Base-by-base conservation (phyloP, 306 rosid species). In the Prunus padus region DNA sequence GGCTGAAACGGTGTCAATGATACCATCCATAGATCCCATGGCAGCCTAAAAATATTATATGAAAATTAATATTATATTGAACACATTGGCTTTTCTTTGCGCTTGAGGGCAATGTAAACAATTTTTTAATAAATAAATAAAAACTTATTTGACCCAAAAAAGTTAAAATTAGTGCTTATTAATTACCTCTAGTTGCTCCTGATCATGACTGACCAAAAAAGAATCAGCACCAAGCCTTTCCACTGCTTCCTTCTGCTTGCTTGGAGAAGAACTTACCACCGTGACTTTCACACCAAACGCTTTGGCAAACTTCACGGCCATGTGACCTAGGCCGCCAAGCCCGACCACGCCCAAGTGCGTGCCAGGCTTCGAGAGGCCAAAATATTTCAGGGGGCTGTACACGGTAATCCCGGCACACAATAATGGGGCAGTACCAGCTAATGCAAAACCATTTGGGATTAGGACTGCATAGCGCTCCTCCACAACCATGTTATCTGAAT, bases 1-100 rank as follows among this genome's bases (percentile, higher is more conserved):
- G 1, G 81, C 78, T 1, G 86, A 83, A 18, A 83, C 86, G 0
- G 86, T 82, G 30, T 86, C 87, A 0, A 82, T 76, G 37, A 86
- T 79, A 40, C 89, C 86, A 28, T 82, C 89, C 71, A 86, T 10
- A 0, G 85, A 77, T n/a, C 79, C 78, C 64, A 8, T 44, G 4
- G 69, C 84, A 73, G 74, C 81, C 90, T 83, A 18, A 47, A 5
- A 8, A 18, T 12, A 4, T 11, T 6, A 37, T 37, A 37, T 37
- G 42, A 37, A 37, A 37, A 6, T 37, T 33, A 37, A 9, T 37
- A 37, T 37, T 37, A 37, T 37, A 6, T 8, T 37, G 42, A 37
- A 37, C 42, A 37, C 42, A 37, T 37, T 37, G 42, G 8, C 8
- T 6, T 37, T 37, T 37, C 42, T 33, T 33, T 33, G 40, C 40